Conservation (phyloP, 1,284 basidiomycete genomes). For the Boletus smithii region DNA sequence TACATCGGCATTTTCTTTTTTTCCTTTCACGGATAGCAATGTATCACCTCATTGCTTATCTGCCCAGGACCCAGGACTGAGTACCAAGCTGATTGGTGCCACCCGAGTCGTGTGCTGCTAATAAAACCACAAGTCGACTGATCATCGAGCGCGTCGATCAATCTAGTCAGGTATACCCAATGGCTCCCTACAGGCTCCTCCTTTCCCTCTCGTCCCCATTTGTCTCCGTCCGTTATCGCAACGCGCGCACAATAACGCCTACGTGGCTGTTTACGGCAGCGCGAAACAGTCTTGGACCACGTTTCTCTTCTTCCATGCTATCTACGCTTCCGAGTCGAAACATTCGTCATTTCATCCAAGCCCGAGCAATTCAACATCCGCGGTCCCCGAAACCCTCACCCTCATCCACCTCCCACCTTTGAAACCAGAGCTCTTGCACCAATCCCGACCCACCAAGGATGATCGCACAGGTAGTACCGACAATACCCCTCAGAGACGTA, state of each 20-base stretch:
- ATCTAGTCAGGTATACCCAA: background rate
- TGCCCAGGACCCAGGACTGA: conserved; percentile 12
- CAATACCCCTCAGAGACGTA: conserved; percentile 18
- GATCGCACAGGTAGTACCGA: conserved; percentile 1
- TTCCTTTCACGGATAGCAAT: background rate
- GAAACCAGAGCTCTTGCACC: background rate
- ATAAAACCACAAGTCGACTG: background rate
- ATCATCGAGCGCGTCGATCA: conserved; percentile 8
- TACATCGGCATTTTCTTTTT: no score
- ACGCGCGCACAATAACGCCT: background rate
- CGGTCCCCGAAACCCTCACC: conserved; percentile 2
- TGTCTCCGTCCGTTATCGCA: conserved; percentile 13
- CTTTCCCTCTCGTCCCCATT: background rate
- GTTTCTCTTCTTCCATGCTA: conserved; percentile 16
- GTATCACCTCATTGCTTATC: conserved; percentile 5
- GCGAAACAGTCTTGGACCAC: conserved; percentile 5
- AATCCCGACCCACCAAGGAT: background rate
- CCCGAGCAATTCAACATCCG: background rate
- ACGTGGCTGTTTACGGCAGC: conserved; percentile 15
- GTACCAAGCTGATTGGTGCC: no score
- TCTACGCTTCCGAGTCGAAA: conserved; percentile 5
- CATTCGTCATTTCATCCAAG: background rate
- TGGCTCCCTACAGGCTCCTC: background rate
- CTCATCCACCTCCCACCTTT: background rate
- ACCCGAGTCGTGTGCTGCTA: no score